These are phyloP conservation scores for Ophiostoma tasmaniense DNA, from an alignment of 2,329 filamentous ascomycete genomes.

Conservation along the genomic window DNA sequence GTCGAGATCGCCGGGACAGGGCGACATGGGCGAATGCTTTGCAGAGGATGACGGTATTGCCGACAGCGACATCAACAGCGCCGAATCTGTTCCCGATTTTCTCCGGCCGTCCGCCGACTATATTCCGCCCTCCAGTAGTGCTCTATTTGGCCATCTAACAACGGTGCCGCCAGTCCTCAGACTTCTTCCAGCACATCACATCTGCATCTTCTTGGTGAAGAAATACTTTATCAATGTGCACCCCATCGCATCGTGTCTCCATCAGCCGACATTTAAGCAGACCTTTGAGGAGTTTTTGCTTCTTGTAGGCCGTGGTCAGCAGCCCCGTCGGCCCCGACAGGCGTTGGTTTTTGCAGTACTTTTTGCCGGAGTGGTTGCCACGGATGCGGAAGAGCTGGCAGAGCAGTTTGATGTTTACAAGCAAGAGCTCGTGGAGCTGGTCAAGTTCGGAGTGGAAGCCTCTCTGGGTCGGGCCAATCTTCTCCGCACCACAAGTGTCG, in stretches of 20 bases:
- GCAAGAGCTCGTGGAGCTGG: slow-evolving; percentile 37
- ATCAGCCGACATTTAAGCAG: slow-evolving; percentile 57
- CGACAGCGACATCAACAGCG: slow-evolving; percentile 16
- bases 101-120: slow-evolving; percentile 57
- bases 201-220: slow-evolving; percentile 53
- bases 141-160: slow-evolving; percentile 52
- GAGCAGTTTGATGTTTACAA: slow-evolving; percentile 17
- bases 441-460: slow-evolving; percentile 58
- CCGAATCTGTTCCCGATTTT: slow-evolving; percentile 39
- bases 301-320: slow-evolving; percentile 45
- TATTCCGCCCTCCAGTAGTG: slow-evolving; percentile 57
- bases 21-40: neutral
- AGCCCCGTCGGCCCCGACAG: slow-evolving; percentile 32
- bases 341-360: slow-evolving; percentile 61
- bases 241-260: slow-evolving; percentile 57
- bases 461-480: slow-evolving; percentile 63
- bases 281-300: slow-evolving; percentile 61
- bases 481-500: slow-evolving; percentile 59
- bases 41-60: neutral
- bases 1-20: neutral
- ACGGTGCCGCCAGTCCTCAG: slow-evolving; percentile 45
- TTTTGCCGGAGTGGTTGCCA: slow-evolving; percentile 59
- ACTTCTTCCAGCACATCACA: slow-evolving; percentile 49
- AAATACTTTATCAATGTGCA: slow-evolving; percentile 64
- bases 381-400: slow-evolving; percentile 42